phyloP scores from a whole-genome alignment of 768 basidiomycete genomes.

The Pholiota conissans region DNA sequence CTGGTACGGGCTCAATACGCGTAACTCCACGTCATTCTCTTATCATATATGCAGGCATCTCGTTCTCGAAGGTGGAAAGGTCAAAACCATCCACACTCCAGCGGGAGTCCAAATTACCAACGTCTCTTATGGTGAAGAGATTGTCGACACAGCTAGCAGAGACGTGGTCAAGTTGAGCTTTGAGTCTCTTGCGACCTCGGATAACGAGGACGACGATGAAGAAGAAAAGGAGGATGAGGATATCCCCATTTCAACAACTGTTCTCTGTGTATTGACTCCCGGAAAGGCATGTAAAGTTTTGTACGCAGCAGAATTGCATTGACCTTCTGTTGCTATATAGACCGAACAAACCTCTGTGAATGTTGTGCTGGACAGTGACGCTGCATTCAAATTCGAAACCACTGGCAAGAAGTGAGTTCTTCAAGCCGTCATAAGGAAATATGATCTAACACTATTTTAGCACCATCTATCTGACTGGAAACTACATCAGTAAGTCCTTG shows the following conservation, averaged over 20 bases:
- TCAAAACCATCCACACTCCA: conserved; percentile 56
- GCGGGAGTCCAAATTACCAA: conserved; percentile 81
- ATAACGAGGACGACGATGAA: conserved; percentile 45
- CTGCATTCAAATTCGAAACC: conserved; percentile 65
- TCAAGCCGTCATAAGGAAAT: not conserved
- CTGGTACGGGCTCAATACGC: conserved; percentile 49
- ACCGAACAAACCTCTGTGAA: conserved; percentile 76
- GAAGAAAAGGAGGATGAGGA: conserved; percentile 41
- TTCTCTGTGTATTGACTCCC: conserved; percentile 79
- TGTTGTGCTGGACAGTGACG: conserved; percentile 66
- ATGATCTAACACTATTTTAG: conserved; percentile 40
- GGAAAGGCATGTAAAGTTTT: conserved; percentile 58
- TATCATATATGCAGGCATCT: conserved; percentile 51
- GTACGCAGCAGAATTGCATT: not conserved
- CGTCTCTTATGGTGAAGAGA: conserved; percentile 72
- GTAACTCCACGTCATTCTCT: conserved; percentile 14
- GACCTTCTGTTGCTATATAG: conserved; percentile 35
- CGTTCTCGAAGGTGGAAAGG: conserved; percentile 56
- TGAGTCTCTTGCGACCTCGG: conserved; percentile 31
- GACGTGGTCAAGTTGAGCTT: conserved; percentile 72
- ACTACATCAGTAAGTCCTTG: conserved; percentile 68
- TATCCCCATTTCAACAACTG: conserved; percentile 39
- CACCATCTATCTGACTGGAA: conserved; percentile 77
- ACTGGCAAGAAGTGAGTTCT: conserved; percentile 76
- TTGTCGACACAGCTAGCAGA: conserved; percentile 59